These are phyloP conservation scores for Pseudogymnoascus sp. DNA, from an alignment of 2,329 filamentous ascomycete species.

Conservation along the genomic window DNA sequence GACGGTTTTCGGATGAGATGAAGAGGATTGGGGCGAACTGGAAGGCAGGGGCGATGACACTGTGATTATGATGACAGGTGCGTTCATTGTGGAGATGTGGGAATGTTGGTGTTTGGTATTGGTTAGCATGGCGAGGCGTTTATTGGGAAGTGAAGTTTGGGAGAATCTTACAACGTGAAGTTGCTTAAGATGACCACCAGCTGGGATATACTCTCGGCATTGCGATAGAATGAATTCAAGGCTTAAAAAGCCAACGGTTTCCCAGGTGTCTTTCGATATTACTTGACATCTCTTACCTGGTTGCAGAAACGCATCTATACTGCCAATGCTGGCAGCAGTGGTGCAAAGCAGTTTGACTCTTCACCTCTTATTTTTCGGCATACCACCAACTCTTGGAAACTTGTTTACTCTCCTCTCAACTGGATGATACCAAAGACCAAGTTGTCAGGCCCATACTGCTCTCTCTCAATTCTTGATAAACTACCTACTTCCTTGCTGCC, in stretches of 20 bases:
- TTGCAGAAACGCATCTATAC: neutral
- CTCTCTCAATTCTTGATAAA: neutral
- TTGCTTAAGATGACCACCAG: neutral
- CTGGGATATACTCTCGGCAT: neutral
- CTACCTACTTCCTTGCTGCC: neutral
- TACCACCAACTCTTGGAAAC: neutral
- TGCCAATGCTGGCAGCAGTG: neutral
- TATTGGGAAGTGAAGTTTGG: neutral
- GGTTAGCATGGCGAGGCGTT: conserved; percentile 5
- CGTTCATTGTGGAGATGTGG: neutral
- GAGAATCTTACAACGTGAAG: neutral
- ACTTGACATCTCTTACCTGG: neutral
- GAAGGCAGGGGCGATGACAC: conserved; percentile 51
- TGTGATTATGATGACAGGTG: neutral
- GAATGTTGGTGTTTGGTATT: neutral
- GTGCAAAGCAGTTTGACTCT: neutral
- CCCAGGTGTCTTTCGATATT: neutral
- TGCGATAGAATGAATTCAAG: neutral
- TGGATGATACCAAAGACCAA: neutral
- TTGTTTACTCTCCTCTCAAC: neutral
- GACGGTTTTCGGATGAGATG: conserved; percentile 72
- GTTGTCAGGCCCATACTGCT: neutral
- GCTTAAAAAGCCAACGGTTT: neutral
- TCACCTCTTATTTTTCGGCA: neutral
- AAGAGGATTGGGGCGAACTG: conserved; percentile 77